These are phyloP conservation scores for Botryotinia calthae DNA, from an alignment of 2,329 filamentous ascomycete genomes.

Conservation along the genomic window DNA sequence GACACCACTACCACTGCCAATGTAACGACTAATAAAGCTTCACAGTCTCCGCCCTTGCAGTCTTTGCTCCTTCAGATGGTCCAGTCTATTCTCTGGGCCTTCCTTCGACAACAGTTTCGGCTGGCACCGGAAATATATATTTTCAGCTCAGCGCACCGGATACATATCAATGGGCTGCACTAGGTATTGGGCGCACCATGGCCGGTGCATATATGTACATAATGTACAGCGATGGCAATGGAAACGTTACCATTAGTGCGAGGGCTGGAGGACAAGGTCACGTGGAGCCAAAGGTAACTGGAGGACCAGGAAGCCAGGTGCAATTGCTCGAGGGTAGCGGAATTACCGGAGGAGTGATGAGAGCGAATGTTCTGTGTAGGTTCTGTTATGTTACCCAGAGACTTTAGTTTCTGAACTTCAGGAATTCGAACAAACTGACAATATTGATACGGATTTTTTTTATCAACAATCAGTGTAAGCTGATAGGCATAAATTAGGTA, in stretches of 20 bases:
- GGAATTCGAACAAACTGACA: not conserved
- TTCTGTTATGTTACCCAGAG: not conserved
- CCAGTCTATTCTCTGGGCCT: conserved; percentile 31
- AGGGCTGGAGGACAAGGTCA: conserved; percentile 45
- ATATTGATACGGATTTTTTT: not conserved
- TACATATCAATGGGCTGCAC: conserved; percentile 52
- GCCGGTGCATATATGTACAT: conserved; percentile 57
- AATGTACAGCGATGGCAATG: conserved; percentile 51
- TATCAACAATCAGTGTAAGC: not conserved
- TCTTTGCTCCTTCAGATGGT: conserved; percentile 9
- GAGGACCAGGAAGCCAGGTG: conserved; percentile 39
- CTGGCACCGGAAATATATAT: conserved; percentile 49
- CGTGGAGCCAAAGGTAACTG: conserved; percentile 45
- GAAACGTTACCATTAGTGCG: conserved; percentile 56
- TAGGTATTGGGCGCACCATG: conserved; percentile 57
- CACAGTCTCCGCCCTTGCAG: not conserved
- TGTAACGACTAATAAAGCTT: not conserved
- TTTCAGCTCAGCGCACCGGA: conserved; percentile 55
- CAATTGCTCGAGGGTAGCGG: conserved; percentile 53
- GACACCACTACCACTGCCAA: not conserved
- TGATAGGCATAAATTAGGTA: conserved; percentile 17
- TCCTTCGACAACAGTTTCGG: conserved; percentile 18
- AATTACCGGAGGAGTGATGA: conserved; percentile 50
- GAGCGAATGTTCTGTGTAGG: conserved; percentile 54
- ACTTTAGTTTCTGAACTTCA: not conserved